These are phyloP conservation scores for Arctium lappa DNA, from an alignment of 129 eudicot species.

Conservation along the genomic window DNA sequence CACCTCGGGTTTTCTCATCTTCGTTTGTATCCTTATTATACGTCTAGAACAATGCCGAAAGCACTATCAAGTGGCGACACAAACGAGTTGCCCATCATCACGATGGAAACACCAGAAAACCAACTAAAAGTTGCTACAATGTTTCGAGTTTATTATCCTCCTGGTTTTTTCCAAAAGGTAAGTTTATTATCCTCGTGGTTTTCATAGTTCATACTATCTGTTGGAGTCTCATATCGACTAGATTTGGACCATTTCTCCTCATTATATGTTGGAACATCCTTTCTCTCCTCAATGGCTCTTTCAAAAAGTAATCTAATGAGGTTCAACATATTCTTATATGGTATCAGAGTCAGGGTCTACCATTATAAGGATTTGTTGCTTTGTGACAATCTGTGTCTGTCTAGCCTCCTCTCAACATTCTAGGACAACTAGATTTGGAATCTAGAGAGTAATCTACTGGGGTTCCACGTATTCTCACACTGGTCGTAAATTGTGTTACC, in stretches of 20 bases:
- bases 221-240: background rate
- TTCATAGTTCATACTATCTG: background rate
- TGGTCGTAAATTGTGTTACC: background rate
- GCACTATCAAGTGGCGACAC: background rate
- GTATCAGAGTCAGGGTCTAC: no score
- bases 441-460: background rate
- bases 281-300: no score
- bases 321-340: background rate
- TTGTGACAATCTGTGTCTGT: no score
- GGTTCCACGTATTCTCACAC: background rate
- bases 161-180: conserved; percentile 16
- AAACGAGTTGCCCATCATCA: background rate
- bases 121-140: background rate
- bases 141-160: conserved; percentile 10
- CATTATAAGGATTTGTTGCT: no score
- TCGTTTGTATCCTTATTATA: background rate
- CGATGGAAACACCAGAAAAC: conserved; percentile 2
- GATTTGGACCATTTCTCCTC: no score
- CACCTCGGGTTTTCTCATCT: background rate
- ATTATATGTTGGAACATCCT: no score
- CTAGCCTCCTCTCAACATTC: no score
- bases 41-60: conserved; percentile 3
- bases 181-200: background rate
- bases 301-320: no score
- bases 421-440: no score